Evolutionary conservation across 495 filamentous ascomycete genomes (phyloP).

Genomic region (Talaromyces trachyspermus): DNA sequence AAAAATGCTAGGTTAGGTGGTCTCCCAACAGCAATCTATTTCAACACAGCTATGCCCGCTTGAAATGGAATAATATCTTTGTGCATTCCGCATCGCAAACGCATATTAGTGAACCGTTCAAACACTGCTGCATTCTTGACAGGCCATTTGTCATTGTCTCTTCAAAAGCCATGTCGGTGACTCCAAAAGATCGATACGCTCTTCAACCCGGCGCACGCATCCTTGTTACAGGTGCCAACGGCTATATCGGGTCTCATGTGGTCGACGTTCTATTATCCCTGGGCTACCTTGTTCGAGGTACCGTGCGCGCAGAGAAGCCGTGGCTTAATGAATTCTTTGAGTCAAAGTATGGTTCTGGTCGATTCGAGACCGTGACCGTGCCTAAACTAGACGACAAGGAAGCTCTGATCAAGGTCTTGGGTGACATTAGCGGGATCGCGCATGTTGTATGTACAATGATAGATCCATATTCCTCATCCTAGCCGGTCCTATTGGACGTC

Average conservation of each 20-base stretch:
- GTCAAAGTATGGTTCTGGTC: slow-evolving; percentile 28
- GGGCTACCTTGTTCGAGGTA: slow-evolving; percentile 47
- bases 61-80: no score
- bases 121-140: no score
- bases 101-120: no score
- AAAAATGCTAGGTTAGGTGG: no score
- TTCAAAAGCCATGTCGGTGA: no score
- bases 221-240: slow-evolving; percentile 52
- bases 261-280: slow-evolving; percentile 39
- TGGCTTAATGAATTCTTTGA: slow-evolving; percentile 34
- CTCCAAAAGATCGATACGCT: no score
- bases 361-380: slow-evolving; percentile 31
- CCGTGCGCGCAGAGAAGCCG: slow-evolving; percentile 29
- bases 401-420: slow-evolving; percentile 35
- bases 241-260: slow-evolving; percentile 47
- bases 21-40: no score
- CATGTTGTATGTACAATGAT: slow-evolving; percentile 35
- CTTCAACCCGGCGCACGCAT: slow-evolving; percentile 14
- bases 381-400: slow-evolving; percentile 27
- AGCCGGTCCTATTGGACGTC: slow-evolving; percentile 8
- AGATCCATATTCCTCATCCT: slow-evolving; percentile 14
- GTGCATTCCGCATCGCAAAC: no score
- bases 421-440: slow-evolving; percentile 26
- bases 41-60: no score
- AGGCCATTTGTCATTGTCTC: no score